Conservation (phyloP, 306 rosid species). For the Astragalus membranaceus region DNA sequence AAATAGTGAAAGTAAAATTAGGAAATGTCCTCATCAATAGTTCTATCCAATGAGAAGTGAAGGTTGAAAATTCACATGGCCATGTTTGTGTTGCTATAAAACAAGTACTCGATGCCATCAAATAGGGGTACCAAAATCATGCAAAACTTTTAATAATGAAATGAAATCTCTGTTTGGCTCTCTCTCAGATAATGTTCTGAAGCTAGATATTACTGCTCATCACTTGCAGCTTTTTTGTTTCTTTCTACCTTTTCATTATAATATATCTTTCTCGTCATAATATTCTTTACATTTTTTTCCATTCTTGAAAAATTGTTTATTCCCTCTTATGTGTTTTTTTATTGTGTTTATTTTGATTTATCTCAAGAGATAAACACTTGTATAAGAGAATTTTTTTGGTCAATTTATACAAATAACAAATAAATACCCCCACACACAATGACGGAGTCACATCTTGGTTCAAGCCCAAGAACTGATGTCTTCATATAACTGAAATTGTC, state of each 20-base stretch:
- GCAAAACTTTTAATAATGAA: constrained; percentile 35
- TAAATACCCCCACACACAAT: no score
- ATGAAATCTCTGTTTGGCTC: constrained; percentile 37
- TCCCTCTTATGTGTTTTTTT: not conserved
- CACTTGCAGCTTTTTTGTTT: constrained; percentile 25
- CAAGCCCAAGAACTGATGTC: no score
- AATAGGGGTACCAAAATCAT: constrained; percentile 34
- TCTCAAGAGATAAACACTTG: no score
- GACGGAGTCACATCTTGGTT: no score
- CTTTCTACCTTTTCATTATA: constrained; percentile 11
- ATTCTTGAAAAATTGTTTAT: not conserved
- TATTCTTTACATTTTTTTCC: not conserved
- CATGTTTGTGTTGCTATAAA: constrained; percentile 20
- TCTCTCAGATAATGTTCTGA: constrained; percentile 31
- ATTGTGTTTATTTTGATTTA: no score
- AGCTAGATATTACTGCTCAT: constrained; percentile 28
- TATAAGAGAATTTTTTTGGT: no score
- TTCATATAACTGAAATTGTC: no score
- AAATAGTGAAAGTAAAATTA: not conserved
- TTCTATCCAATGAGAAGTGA: constrained; percentile 30
- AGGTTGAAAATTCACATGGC: constrained; percentile 26
- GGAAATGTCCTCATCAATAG: not conserved
- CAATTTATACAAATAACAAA: no score
- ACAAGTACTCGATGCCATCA: constrained; percentile 32
- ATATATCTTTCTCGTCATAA: not conserved